Conservation (phyloP, 2,329 filamentous ascomycete genomes). For the Sclerotinia minor region DNA sequence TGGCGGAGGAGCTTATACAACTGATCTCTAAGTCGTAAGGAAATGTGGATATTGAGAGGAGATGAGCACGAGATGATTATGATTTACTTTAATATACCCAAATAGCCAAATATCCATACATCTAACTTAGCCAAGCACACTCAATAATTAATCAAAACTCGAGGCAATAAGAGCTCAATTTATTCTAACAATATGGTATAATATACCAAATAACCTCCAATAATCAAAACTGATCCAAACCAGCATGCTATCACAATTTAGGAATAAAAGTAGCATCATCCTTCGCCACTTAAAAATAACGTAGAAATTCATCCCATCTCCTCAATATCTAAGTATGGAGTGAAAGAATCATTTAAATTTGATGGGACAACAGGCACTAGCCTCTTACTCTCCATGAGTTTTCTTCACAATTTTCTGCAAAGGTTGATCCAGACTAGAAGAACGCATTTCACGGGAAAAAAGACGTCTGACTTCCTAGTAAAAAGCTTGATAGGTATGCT, state of each 20-base stretch:
- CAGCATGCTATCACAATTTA: not conserved
- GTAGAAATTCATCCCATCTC: not conserved
- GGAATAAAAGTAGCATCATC: not conserved
- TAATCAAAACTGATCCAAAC: not conserved
- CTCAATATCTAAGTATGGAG: not conserved
- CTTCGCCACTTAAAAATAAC: not conserved
- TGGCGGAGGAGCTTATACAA: slow-evolving; percentile 44
- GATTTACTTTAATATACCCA: not conserved
- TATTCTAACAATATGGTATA: not conserved
- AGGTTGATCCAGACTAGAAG: not conserved
- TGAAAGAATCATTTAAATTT: not conserved
- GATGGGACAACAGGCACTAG: no score
- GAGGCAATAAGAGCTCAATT: not conserved
- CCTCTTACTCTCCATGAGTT: no score
- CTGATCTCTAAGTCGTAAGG: not conserved
- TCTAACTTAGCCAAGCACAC: not conserved
- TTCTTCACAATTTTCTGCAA: not conserved
- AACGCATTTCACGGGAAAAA: not conserved
- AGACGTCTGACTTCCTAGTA: not conserved
- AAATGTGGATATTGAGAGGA: not conserved
- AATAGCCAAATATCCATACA: not conserved
- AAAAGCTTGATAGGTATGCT: not conserved
- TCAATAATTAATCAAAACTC: not conserved
- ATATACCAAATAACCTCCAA: not conserved
- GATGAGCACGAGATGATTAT: not conserved